Base-by-base conservation (phyloP, 805 yeast species). In the Saturnispora gosingensis region DNA sequence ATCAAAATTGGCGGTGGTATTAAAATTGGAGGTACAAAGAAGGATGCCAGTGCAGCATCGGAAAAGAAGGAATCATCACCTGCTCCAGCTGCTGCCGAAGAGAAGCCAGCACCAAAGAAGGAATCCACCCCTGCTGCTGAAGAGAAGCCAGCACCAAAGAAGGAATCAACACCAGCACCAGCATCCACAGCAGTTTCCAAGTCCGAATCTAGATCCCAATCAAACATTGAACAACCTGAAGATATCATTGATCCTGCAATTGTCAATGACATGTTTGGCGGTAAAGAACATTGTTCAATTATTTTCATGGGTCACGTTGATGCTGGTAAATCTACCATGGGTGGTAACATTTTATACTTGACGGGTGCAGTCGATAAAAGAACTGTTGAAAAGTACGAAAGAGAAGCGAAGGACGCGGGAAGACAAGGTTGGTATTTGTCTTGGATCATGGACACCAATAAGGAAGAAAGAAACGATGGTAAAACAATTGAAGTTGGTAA, bases 301-400 rank as follows among this genome's bases (percentile, higher is more conserved):
- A 88, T 93, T 60, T 93, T 93, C 72, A 93, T 93, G 98, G 99
- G 99, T 61, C 99, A 93, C 67, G 99, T 93, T 59, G 99, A 93
- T 77, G 99, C 99, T 35, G 99, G 99, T 68, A 93, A 93, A 72
- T 88, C 97, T 49, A 93, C 99, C 54, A 91, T 93, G 96, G 99
- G 99, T 68, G 99, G 99, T 73, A 93, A 93, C 72, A 75, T 93
- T 60, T 78, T 93, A 58, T 91, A 76, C 66, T 75, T 93, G 64
- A 91, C 98, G 22, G 98, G 98, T 55, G 88, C 97, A 46, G 99
- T 93, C 55, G 99, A 93, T 71, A 93, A 93, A 77, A 87, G 99
- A 75, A 91, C 97, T 20, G 93, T 93, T 59, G 99, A 93, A 61
- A 93, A 93, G 71, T 91, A 91, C 67, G 98, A 93, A 75, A 82